Percentiles rank a stretch among this genome's conserved stretches.
Evolutionary conservation across 139 green algal genomes (phyloP).

Genomic region (Chlamydomonas incerta): DNA sequence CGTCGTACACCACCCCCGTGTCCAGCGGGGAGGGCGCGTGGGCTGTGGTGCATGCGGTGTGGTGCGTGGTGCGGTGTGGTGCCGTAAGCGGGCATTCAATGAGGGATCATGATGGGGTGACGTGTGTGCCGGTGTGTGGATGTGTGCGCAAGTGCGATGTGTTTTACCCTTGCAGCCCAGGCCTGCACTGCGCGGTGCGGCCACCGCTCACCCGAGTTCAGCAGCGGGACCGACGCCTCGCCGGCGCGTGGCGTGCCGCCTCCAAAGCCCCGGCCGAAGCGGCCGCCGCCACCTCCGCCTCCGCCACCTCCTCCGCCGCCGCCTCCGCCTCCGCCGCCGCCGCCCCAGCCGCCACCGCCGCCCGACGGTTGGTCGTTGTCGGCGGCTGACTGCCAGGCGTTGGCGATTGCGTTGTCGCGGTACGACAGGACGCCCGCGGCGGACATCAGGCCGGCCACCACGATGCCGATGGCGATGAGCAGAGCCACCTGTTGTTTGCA

Average conservation of each 20-base stretch:
- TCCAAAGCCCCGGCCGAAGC: not conserved
- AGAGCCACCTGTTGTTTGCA: conserved; percentile 18
- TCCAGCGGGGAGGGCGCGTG: too few species aligned
- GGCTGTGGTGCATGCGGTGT: too few species aligned
- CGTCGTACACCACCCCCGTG: not conserved
- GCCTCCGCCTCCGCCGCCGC: not conserved
- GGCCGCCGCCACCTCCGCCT: not conserved
- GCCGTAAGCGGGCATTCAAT: too few species aligned
- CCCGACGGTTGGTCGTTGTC: not conserved
- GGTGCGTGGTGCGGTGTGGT: too few species aligned
- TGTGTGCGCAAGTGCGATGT: too few species aligned
- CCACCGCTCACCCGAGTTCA: not conserved
- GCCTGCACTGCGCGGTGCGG: too few species aligned
- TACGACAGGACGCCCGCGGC: conserved; percentile 39
- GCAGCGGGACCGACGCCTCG: conserved; percentile 11
- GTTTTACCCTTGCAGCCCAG: too few species aligned
- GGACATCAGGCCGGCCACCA: conserved; percentile 13
- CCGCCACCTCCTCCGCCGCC: not conserved
- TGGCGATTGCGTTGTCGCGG: conserved; percentile 30
- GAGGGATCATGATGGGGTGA: too few species aligned
- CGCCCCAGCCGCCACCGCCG: not conserved
- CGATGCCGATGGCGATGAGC: conserved; percentile 39
- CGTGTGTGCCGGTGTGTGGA: too few species aligned
- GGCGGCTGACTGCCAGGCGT: conserved; percentile 26
- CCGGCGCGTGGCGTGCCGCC: not conserved